A percentile compares a stretch with the other conserved stretches of the same genome.
These are phyloP conservation scores for Backusella macrospora DNA, from an alignment of 192 early-diverging fungal genomes.

Conservation along the genomic window DNA sequence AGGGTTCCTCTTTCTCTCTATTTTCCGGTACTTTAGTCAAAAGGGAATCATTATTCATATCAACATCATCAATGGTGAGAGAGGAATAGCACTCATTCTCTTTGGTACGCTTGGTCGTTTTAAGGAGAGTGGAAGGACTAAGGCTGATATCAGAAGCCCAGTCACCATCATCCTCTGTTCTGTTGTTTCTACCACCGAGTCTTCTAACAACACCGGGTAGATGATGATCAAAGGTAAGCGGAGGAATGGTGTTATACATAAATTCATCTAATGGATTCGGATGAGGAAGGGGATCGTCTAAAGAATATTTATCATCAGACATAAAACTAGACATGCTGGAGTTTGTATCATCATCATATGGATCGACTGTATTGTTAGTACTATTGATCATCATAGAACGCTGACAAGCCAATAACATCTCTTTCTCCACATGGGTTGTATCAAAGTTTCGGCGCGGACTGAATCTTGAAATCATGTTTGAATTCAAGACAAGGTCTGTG, in stretches of 20 bases:
- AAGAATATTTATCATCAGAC: constrained; percentile 22
- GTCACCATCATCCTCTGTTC: constrained; percentile 19
- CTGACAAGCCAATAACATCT: constrained; percentile 4
- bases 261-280: constrained; percentile 19
- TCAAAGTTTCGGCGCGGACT: neutral
- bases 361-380: neutral
- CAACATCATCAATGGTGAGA: neutral
- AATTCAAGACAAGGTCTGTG: neutral
- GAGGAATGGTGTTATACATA: constrained; percentile 15
- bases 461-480: neutral
- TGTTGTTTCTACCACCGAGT: neutral
- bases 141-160: constrained; percentile 19
- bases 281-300: neutral
- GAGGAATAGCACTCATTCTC: constrained; percentile 8
- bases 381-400: neutral
- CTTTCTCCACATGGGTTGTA: constrained; percentile 1
- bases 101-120: neutral
- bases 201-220: constrained; percentile 11
- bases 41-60: neutral
- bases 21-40: neutral
- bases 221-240: neutral
- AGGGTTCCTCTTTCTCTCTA: neutral
- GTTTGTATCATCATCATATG: constrained; percentile 24
- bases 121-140: neutral
- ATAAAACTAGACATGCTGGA: constrained; percentile 18